Evolutionary conservation across 176 grass and related monocot species (phyloP).

Genomic region (Neostapfia colusana): DNA sequence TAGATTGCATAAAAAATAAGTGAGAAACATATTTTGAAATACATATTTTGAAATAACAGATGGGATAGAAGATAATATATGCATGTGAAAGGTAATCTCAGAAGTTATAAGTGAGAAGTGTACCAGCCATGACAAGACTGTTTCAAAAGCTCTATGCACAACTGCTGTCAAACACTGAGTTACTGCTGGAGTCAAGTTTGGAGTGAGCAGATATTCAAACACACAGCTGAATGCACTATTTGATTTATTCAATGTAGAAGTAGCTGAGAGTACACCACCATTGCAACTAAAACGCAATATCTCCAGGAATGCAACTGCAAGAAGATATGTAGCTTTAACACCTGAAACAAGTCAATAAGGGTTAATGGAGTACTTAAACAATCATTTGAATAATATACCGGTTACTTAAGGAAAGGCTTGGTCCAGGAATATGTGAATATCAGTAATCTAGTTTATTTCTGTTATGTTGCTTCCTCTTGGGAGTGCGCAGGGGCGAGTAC

Average conservation of each 20-base stretch:
- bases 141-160: constrained; percentile 89
- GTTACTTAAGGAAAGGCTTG: constrained; percentile 23
- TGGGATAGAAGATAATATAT: constrained; percentile 22
- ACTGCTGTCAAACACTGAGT: constrained; percentile 91
- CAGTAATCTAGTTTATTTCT: constrained; percentile 37
- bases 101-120: constrained; percentile 36
- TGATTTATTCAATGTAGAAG: constrained; percentile 68
- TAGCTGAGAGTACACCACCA: constrained; percentile 68
- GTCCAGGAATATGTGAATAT: neutral
- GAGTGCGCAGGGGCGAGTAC: too few relatives aligned
- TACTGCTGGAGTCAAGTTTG: constrained; percentile 83
- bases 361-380: constrained; percentile 38
- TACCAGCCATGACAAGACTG: constrained; percentile 89
- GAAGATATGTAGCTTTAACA: constrained; percentile 96
- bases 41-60: constrained; percentile 20
- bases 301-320: constrained; percentile 94
- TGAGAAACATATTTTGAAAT: constrained; percentile 5
- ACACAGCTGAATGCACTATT: constrained; percentile 90
- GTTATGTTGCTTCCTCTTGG: too few relatives aligned
- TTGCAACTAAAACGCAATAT: constrained; percentile 96
- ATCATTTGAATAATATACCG: constrained; percentile 16
- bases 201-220: constrained; percentile 96
- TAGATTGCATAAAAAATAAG: constrained; percentile 18
- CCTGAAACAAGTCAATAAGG: constrained; percentile 57
- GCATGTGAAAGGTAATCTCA: constrained; percentile 25